A percentile compares a stretch with the other conserved stretches of the same genome.
Evolutionary conservation across 805 yeast species (phyloP).

Genomic region (Ogataea thermomethanolica): DNA sequence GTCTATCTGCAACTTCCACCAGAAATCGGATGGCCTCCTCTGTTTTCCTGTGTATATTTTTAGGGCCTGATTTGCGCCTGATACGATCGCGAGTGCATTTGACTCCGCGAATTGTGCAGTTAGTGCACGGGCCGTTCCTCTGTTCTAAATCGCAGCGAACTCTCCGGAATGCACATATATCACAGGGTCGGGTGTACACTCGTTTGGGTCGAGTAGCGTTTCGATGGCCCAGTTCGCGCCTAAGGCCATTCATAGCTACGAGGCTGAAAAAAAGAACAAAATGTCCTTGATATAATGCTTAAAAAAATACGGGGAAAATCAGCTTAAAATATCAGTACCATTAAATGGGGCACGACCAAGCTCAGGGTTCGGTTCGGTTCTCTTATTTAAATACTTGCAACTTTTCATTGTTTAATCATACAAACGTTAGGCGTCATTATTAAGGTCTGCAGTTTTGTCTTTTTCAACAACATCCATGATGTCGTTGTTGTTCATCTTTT

Average conservation of each 20-base stretch:
- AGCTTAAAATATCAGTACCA: too few species aligned
- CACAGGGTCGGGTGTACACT: not conserved
- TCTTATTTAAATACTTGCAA: too few species aligned
- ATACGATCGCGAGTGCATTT: not conserved
- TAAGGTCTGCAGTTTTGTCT: not conserved
- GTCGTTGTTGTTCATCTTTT: conserved; percentile 1
- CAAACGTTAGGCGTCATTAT: too few species aligned
- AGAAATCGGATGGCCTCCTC: not conserved
- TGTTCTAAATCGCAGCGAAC: not conserved
- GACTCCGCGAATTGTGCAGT: not conserved
- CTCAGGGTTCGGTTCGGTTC: too few species aligned
- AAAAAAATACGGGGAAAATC: too few species aligned
- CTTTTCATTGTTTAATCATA: too few species aligned
- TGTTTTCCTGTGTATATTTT: not conserved
- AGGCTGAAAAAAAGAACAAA: too few species aligned
- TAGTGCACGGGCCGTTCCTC: not conserved
- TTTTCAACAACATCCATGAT: not conserved
- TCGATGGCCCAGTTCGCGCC: too few species aligned
- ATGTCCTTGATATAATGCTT: too few species aligned
- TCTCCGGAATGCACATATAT: not conserved
- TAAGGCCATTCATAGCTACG: too few species aligned
- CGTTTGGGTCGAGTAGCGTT: not conserved
- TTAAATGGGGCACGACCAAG: too few species aligned
- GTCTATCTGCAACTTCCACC: not conserved
- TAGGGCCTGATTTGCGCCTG: not conserved